Base-by-base conservation (phyloP, 2,329 filamentous ascomycete genomes). In the Colletotrichum sp. region DNA sequence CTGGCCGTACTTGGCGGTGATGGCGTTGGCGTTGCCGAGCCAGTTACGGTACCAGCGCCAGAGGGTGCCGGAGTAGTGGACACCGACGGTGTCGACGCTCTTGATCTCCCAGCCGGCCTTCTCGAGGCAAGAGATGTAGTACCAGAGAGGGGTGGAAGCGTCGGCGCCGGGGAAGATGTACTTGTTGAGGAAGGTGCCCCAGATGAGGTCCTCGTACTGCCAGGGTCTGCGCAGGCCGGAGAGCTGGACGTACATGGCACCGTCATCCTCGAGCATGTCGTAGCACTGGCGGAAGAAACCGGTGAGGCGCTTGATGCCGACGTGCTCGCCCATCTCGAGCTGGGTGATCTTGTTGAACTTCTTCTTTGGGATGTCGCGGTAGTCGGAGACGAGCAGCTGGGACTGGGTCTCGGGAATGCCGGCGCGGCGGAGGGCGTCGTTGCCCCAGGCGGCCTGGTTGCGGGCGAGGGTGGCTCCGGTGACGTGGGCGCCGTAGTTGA, bases 171-270 rank as follows among this genome's bases (percentile, higher is more conserved):
- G 97, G 91, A 98, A 98, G 85, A 98, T 91, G 87, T 98, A 98
- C 89, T 98, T 98, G 93, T 98, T 98, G 96, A 98, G 98, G 91
- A 98, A 98, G 63, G 98, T 91, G 84, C 97, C 97, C 97, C 97
- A 98, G 85, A 96, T 94, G 68, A 98, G 91, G 87, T 98, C 96
- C 90, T 98, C 96, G 83, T 98, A 98, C 86, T 98, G 97, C 97
- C 97, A 98, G 78, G 91, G 89, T 89, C 98, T 98, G 81, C 97
- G 94, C 77, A 99, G 91, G 87, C 97, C 97, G 81, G 96, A 96
- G 81, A 98, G 96, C 86, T 98, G 97, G 77, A 98, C 90, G 91
- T 97, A 98, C 89, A 98, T 98, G 79, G 95, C 92, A 85, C 97
- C 97, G 79, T 98, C 96, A 79, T 98, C 97, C 77, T 98, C 95